phyloP scores from a whole-genome alignment of 352 stramenopile genomes.

The Phytophthora europaea region DNA sequence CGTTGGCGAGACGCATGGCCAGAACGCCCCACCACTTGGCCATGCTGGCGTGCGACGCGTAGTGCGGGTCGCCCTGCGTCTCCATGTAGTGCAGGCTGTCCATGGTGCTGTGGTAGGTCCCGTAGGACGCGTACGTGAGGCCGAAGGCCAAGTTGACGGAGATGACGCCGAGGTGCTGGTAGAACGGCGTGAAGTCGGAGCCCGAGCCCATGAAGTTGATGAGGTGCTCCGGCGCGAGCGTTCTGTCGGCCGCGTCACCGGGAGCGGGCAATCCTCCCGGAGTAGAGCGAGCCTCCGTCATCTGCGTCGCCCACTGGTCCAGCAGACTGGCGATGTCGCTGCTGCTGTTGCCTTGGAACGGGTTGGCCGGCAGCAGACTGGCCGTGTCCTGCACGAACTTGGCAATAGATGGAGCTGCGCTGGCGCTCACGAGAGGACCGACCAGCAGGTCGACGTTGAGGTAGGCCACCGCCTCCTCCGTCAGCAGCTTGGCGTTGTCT shows the following conservation, averaged over 20 bases:
- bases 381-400: slow-evolving; percentile 62
- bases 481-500: slow-evolving; percentile 46
- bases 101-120: slow-evolving; percentile 87
- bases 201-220: slow-evolving; percentile 68
- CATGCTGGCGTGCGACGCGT: slow-evolving; percentile 53
- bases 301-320: slow-evolving; percentile 46
- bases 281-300: slow-evolving; percentile 23
- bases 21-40: slow-evolving; percentile 69
- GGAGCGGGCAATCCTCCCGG: slow-evolving; percentile 29
- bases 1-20: slow-evolving; percentile 55
- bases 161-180: slow-evolving; percentile 85
- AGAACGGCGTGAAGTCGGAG: slow-evolving; percentile 86
- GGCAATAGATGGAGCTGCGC: slow-evolving; percentile 61
- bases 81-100: slow-evolving; percentile 83
- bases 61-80: slow-evolving; percentile 62
- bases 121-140: slow-evolving; percentile 52
- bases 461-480: slow-evolving; percentile 70
- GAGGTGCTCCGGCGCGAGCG: slow-evolving; percentile 52
- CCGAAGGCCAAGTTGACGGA: slow-evolving; percentile 77
- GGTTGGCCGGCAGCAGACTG: slow-evolving; percentile 48
- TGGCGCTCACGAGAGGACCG: slow-evolving; percentile 50
- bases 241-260: slow-evolving; percentile 43
- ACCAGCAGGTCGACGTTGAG: slow-evolving; percentile 80
- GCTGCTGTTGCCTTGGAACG: slow-evolving; percentile 28
- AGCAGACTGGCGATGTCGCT: slow-evolving; percentile 26